Evolutionary conservation across 177 flowering plant species (phyloP), one percentile per base, ranked within the genome.

Genomic region (Telopea speciosissima): DNA sequence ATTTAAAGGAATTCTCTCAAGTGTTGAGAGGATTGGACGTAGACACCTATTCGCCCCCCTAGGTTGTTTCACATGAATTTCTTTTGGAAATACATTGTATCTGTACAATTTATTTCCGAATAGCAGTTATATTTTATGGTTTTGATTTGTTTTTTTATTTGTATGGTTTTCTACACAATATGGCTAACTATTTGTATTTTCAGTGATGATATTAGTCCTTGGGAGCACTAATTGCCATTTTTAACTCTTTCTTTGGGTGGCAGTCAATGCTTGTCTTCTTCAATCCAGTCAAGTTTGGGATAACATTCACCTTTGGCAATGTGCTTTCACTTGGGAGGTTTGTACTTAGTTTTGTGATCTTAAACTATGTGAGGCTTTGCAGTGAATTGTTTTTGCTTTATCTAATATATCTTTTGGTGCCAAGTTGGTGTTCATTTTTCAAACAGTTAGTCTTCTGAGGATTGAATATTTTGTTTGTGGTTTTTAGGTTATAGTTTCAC

Each of bases 201-300:
- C 16, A 59, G 10, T 28, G 33, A 33, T 42, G 45, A 11, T 28
- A n/a, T n/a, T n/a, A 42, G 40, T 8, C 65, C 17, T 62, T 42
- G 11, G 13, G 1, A 61, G 16, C 19, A 66, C 36, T 59, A 36
- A 59, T 7, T 56, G 36, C 0, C 26, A 67, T 44, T 24, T 54
- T 66, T 26, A 61, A 70, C 9, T 75, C 23, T 62, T 61, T 72
- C 70, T 33, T 23, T 77, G 24, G 66, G 45, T 72, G 69, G 72
- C 93, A 93, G 98, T 93, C 96, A 0, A 78, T 91, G 89, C 88
- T 91, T 76, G 98, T 93, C 65, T 93, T 91, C 87, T 88, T 91
- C 85, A 77, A 90, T 61, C 97, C 98, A 68, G 77, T 91, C 84
- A 93, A 91, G 81, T 93, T 93, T 79, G 96, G 89, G 56, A 77